Percentiles rank a stretch among this genome's conserved stretches.
Conservation (phyloP, 495 filamentous ascomycete genomes). For the Penicillium daleae region DNA sequence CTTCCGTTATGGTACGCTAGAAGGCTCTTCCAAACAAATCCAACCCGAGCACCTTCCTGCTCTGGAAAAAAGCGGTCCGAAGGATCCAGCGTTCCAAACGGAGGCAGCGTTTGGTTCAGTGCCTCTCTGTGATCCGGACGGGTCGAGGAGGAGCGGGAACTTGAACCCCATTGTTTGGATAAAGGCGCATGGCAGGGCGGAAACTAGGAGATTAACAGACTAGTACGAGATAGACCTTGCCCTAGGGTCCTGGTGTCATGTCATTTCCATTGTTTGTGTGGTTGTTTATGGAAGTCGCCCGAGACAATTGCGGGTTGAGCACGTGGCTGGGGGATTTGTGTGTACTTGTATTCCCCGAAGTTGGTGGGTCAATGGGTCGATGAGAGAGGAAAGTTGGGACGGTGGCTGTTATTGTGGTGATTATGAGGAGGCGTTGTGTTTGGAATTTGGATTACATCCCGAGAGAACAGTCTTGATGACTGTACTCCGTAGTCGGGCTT, state of each 20-base stretch:
- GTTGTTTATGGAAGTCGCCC: constrained; percentile 5
- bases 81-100: constrained; percentile 7
- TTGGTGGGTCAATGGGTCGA: too few relatives aligned
- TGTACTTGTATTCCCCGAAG: too few relatives aligned
- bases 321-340: neutral
- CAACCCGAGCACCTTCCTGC: constrained; percentile 29
- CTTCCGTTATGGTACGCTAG: neutral
- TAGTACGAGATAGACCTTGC: neutral
- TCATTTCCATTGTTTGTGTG: neutral
- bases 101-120: neutral
- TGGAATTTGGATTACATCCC: too few relatives aligned
- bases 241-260: constrained; percentile 1
- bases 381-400: neutral
- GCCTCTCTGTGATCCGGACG: neutral
- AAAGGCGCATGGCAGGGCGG: constrained; percentile 3
- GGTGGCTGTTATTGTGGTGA: neutral
- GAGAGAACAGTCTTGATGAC: neutral
- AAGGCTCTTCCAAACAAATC: neutral
- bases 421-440: neutral
- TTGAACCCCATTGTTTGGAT: neutral
- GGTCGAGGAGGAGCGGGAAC: neutral
- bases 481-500: neutral
- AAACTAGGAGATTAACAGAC: neutral
- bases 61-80: constrained; percentile 21
- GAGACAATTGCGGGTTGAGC: neutral